Percentiles rank a stretch among this genome's conserved stretches.
Evolutionary conservation across 805 yeast genomes (phyloP).

Genomic region (Priceomyces carsonii): DNA sequence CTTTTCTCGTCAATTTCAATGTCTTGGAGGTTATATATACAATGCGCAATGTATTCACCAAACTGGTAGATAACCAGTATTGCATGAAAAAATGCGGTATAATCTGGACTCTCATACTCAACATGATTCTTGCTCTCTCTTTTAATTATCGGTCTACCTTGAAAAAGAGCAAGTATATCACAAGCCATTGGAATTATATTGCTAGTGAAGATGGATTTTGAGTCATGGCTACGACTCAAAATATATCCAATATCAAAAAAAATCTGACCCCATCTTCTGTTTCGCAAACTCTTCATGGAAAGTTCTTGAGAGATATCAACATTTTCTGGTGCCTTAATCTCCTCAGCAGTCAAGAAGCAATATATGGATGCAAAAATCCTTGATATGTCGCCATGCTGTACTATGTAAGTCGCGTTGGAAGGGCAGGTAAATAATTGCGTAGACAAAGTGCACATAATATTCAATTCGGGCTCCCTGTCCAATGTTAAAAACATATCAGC

Average conservation of each 20-base stretch:
- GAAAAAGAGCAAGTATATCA: conserved; percentile 67
- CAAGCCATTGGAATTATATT: conserved; percentile 58
- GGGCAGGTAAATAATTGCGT: conserved; percentile 92
- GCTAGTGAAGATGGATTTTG: conserved; percentile 45
- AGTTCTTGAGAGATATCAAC: conserved; percentile 38
- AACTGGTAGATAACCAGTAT: conserved; percentile 67
- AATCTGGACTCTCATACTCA: conserved; percentile 87
- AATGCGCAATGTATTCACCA: conserved; percentile 53
- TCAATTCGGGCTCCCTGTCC: conserved; percentile 88
- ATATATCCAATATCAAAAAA: conserved; percentile 80
- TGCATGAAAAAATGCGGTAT: conserved; percentile 69
- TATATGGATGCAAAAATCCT: conserved; percentile 63
- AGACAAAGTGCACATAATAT: conserved; percentile 69
- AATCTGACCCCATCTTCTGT: conserved; percentile 75
- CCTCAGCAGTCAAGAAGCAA: conserved; percentile 59
- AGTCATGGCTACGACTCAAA: conserved; percentile 64
- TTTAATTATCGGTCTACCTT: conserved; percentile 72
- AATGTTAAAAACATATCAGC: conserved; percentile 66
- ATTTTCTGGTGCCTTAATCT: conserved; percentile 45
- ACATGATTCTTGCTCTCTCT: conserved; percentile 82
- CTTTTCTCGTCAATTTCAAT: conserved; percentile 10
- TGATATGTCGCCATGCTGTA: conserved; percentile 63
- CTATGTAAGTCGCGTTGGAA: conserved; percentile 64
- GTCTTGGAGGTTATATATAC: conserved; percentile 31
- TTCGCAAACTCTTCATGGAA: conserved; percentile 53